Base-by-base conservation (phyloP, 2,329 filamentous ascomycete genomes). In the Scedosporium aurantiacum region DNA sequence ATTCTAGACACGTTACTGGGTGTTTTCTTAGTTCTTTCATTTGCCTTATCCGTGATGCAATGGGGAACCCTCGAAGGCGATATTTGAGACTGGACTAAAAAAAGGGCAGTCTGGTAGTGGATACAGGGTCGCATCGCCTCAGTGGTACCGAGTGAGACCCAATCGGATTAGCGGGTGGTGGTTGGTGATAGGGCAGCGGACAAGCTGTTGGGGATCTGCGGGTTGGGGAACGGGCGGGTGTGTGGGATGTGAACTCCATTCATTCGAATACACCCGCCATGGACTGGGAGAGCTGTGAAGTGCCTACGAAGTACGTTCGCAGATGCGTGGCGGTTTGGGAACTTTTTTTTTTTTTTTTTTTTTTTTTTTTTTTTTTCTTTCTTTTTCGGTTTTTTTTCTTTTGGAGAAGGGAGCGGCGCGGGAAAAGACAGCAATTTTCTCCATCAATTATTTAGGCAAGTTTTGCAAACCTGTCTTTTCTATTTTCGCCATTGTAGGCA, bases 151-250 rank as follows among this genome's bases (percentile, higher is more conserved):
- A 14, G 6, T 23, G 23, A 27, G 4, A 14, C 50, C 50, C 50
- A 54, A 54, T 54, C 50, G 58, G 58, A 50, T 37, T 50, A 60
- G 43, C 8, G 50, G 50, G 50, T 54, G 23, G 18, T 54, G 18
- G 18, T 54, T 27, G 23, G 50, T 21, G 57, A 18, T 25, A 43
- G 55, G 62, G 58, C 60, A 28, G 68, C 73, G 74, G 74, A 74
- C 72, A 74, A 75, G 67, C 69, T 74, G 73, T 76, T 76, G 74
- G 74, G 74, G 74, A 75, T 73, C 68, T 75, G 73, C 73, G 73
- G 69, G 69, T 69, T 67, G 66, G 64, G 60, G 60, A 66, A 64
- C 61, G 62, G 64, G 64, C 61, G 62, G 64, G 64, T 54, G 61
- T 43, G 57, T 21, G 21, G 43, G 50, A 54, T 54, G 50, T 54